Base-by-base conservation (phyloP, 257 asterid genomes). In the Nicotiana tabacum region DNA sequence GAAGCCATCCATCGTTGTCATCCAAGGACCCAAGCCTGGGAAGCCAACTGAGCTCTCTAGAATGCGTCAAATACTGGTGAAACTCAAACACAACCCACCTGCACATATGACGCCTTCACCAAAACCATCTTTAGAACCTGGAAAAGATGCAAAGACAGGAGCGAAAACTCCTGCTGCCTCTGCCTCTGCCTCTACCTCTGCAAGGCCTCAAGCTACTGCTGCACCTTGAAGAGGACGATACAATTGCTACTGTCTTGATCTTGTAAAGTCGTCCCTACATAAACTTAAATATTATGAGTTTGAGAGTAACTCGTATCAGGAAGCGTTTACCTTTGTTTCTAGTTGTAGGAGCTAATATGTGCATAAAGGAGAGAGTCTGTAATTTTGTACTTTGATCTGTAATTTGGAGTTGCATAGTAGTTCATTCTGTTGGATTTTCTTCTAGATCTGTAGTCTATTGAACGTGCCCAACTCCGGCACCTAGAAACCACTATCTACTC, bases 1-100 rank as follows among this genome's bases (percentile, higher is more conserved):
- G 74, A 84, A 78, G 68, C 85, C 94, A 29, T 81, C 85, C 65
- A 65, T 92, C 64, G 77, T 80, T 39, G 94, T 89, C 85, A 83
- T 90, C 82, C 92, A 88, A 72, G 96, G 94, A 80, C 93, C 93
- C 21, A 89, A 90, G 84, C 93, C 96, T 12, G 96, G 93, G 43
- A 91, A 87, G 87, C 92, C 92, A n/a, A 86, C 92, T 6, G 90
- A 92, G 83, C 88, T 90, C 69, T 90, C 94, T 8, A 79, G 92
- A 6, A 89, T 89, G 93, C 91, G 89, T 77, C 92, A 85, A 70
- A 43, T 92, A 81, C 91, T 92, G 3, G 87, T 82, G 86, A 86
- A 87, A 81, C 93, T 92, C 81, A 90, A 90, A 74, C 92, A 88
- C 82, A 83, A 86, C 65, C 86, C 95, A 4, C 90, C 90, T 16